Percentiles rank a stretch among this genome's conserved stretches.
Conservation (phyloP, 176 grass and related monocot species). For the Aegilops umbellulata region DNA sequence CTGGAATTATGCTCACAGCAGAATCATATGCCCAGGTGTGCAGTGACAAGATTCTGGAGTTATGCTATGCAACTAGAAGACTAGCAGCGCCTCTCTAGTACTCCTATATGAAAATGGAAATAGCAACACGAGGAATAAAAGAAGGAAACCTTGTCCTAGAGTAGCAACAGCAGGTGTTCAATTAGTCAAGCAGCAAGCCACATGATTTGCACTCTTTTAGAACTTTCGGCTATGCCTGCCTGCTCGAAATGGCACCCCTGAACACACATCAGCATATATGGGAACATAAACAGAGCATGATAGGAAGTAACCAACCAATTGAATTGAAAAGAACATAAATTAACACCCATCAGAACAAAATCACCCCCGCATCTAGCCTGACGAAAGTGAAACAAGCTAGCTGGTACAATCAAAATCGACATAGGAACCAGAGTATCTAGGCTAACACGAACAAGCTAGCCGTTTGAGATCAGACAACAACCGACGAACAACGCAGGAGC, state of each 20-base stretch:
- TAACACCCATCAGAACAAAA: too few relatives aligned
- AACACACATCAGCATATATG: conserved; percentile 42
- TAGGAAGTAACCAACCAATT: not conserved
- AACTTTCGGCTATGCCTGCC: not conserved
- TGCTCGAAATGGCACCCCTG: conserved; percentile 34
- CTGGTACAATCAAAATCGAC: too few relatives aligned
- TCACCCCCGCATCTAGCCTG: too few relatives aligned
- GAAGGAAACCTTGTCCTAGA: not conserved
- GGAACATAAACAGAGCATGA: conserved; percentile 2
- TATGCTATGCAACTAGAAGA: not conserved
- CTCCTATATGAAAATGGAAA: not conserved
- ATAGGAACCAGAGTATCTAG: too few relatives aligned
- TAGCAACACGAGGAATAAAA: not conserved
- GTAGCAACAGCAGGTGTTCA: not conserved
- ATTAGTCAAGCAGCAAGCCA: not conserved
- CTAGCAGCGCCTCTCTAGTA: not conserved
- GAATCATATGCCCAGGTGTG: not conserved
- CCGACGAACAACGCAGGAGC: too few relatives aligned
- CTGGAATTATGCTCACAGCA: not conserved
- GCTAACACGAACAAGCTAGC: too few relatives aligned
- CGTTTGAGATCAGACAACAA: too few relatives aligned
- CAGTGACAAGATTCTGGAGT: not conserved
- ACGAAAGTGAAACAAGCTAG: too few relatives aligned
- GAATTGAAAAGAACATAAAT: not conserved
- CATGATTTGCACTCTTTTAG: too few relatives aligned